Base-by-base conservation (phyloP, 2,329 filamentous ascomycete species). In the Paraphaeosphaeria sporulosa region DNA sequence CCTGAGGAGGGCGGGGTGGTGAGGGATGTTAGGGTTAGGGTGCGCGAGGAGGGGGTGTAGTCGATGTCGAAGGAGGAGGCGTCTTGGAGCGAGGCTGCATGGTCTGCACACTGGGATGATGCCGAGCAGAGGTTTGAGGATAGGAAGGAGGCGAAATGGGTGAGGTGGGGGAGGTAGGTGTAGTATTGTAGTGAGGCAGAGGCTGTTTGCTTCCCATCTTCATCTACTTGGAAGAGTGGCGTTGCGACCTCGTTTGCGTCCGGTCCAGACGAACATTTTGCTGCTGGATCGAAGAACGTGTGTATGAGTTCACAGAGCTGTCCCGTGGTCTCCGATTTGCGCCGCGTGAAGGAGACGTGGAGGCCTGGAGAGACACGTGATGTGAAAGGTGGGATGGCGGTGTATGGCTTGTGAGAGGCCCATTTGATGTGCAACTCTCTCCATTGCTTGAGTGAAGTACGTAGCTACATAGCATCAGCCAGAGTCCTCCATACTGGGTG, bases 371-470 rank as follows among this genome's bases (percentile, higher is more conserved):
- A 88, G 15, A 93, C 78, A 60, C 91, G 86, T 54, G 93, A 93
- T 46, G 86, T 82, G 70, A 95, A 90, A 1, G 94, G 94, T 42
- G 89, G 84, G 47, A 89, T 80, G 1, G 85, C 81, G 42, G 85
- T 80, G 73, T 89, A 89, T 1, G 83, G 70, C 7, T 72, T 69
- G 2, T 87, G 80, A 15, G 88, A 86, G n/a, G 86, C 84, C 92
- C 93, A 97, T 74, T 90, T 87, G 60, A 97, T 81, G 76, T 94
- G 90, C 44, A 97, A 80, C 75, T 93, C 89, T 69, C 90, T 86
- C 64, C 86, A 87, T 69, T 86, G 82, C 56, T 84, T 82, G 27
- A 97, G 81, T 15, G 90, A 78, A 27, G 83, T 77, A 60, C 83
- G 84, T 17, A 95, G 76, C 86, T 88, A 69, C n/a, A 49, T 1